A percentile compares a stretch with the other conserved stretches of the same genome.
Evolutionary conservation across 148 eudicot genomes (phyloP).

Genomic region (Limonium bicolor): DNA sequence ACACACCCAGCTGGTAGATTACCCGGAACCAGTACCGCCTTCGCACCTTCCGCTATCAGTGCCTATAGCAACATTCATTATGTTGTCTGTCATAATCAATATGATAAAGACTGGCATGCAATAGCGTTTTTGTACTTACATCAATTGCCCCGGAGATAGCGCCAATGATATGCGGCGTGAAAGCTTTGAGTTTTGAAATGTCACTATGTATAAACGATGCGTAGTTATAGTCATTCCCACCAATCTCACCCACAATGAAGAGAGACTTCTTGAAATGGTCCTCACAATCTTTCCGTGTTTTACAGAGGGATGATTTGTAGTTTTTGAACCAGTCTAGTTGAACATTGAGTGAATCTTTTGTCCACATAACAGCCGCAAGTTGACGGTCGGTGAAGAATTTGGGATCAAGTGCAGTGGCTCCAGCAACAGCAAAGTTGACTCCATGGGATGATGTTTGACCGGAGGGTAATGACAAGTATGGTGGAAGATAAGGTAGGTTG

Average conservation of each 20-base stretch:
- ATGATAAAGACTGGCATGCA: too few relatives aligned
- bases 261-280: conserved; percentile 35
- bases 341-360: conserved; percentile 38
- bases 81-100: too few relatives aligned
- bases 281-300: conserved; percentile 43
- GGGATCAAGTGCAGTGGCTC: conserved; percentile 52
- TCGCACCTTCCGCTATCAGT: conserved; percentile 60
- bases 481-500: conserved; percentile 46
- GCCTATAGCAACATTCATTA: conserved; percentile 11
- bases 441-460: conserved; percentile 26
- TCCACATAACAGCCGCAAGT: conserved; percentile 32
- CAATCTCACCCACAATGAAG: conserved; percentile 63
- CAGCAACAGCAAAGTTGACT: conserved; percentile 67
- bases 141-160: conserved; percentile 28
- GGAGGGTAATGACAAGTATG: conserved; percentile 27
- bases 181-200: conserved; percentile 17
- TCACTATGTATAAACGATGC: conserved; percentile 26
- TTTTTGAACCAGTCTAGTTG: conserved; percentile 56
- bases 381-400: conserved; percentile 24
- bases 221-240: conserved; percentile 72
- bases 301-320: conserved; percentile 35
- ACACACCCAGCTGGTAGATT: conserved; percentile 57
- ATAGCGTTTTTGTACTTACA: conserved; percentile 14
- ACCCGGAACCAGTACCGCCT: conserved; percentile 42
- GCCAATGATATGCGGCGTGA: conserved; percentile 37